A percentile compares a stretch with the other conserved stretches of the same genome.
Evolutionary conservation across 805 yeast species (phyloP).

Genomic region (Scheffersomyces amazonensis): DNA sequence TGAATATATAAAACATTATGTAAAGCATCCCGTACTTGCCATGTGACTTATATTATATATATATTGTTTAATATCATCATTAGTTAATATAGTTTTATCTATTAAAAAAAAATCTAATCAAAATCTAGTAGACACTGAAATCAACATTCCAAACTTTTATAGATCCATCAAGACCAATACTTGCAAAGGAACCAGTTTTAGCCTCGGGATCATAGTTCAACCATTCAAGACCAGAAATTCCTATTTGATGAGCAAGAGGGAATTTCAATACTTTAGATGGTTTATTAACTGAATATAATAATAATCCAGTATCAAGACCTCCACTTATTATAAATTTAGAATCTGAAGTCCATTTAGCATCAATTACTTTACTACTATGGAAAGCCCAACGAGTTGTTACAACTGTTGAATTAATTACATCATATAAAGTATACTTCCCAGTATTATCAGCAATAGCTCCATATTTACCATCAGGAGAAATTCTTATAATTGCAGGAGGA

Average conservation of each 20-base stretch:
- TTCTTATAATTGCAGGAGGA: slow-evolving; percentile 57
- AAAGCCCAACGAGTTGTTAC: slow-evolving; percentile 93
- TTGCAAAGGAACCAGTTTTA: slow-evolving; percentile 42
- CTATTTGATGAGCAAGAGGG: slow-evolving; percentile 84
- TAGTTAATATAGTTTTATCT: too few relatives aligned
- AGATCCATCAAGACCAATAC: slow-evolving; percentile 80
- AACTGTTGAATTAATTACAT: slow-evolving; percentile 49
- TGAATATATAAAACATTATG: too few relatives aligned
- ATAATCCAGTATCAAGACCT: slow-evolving; percentile 79
- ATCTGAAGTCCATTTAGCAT: slow-evolving; percentile 76
- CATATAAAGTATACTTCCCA: slow-evolving; percentile 82
- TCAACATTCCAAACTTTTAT: slow-evolving; percentile 67
- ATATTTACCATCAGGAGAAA: slow-evolving; percentile 66
- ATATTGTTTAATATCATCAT: too few relatives aligned
- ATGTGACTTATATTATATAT: too few relatives aligned
- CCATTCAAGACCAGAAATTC: slow-evolving; percentile 79
- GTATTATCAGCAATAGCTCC: slow-evolving; percentile 84
- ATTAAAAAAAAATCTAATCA: too few relatives aligned
- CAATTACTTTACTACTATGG: slow-evolving; percentile 80
- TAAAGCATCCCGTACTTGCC: too few relatives aligned
- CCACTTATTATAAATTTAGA: slow-evolving; percentile 73
- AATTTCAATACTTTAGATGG: slow-evolving; percentile 76
- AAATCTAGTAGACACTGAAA: slow-evolving; percentile 3
- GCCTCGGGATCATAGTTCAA: slow-evolving; percentile 26
- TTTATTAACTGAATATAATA: slow-evolving; percentile 72